These are phyloP conservation scores for Lindgomyces ingoldianus DNA, from an alignment of 495 filamentous ascomycete genomes.

Conservation along the genomic window DNA sequence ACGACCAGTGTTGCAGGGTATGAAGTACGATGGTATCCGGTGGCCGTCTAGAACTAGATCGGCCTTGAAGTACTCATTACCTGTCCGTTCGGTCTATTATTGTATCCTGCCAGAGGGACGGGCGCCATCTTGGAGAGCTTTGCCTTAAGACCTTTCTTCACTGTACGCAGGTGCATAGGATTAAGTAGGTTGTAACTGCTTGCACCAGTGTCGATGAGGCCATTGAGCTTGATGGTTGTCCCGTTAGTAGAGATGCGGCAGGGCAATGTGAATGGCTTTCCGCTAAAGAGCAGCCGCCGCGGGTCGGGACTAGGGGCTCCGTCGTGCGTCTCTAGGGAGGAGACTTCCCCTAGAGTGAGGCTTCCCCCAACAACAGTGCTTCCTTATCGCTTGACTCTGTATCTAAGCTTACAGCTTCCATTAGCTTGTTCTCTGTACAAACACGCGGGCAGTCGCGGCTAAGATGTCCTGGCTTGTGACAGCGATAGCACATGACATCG, in stretches of 20 bases:
- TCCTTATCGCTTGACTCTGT: background rate
- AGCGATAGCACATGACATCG: background rate
- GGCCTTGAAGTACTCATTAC: background rate
- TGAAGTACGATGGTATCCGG: background rate
- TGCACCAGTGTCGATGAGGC: background rate
- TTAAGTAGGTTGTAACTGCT: background rate
- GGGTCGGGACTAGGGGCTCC: background rate
- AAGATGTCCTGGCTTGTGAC: background rate
- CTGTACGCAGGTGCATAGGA: background rate
- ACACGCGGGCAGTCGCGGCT: background rate
- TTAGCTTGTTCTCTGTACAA: background rate
- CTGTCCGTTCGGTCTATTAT: background rate
- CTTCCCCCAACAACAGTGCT: background rate
- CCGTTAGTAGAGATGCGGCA: slow-evolving; percentile 2
- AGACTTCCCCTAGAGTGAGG: background rate
- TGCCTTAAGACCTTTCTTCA: background rate
- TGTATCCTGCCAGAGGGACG: background rate
- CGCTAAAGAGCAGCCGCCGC: background rate
- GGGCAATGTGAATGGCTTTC: background rate
- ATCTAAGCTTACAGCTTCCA: background rate
- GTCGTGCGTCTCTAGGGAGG: background rate
- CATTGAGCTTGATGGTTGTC: background rate
- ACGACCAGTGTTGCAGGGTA: background rate
- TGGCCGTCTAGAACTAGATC: background rate
- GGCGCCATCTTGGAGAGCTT: background rate